Conservation (phyloP, 2,329 filamentous ascomycete genomes). For the Chlorencoelia australis region DNA sequence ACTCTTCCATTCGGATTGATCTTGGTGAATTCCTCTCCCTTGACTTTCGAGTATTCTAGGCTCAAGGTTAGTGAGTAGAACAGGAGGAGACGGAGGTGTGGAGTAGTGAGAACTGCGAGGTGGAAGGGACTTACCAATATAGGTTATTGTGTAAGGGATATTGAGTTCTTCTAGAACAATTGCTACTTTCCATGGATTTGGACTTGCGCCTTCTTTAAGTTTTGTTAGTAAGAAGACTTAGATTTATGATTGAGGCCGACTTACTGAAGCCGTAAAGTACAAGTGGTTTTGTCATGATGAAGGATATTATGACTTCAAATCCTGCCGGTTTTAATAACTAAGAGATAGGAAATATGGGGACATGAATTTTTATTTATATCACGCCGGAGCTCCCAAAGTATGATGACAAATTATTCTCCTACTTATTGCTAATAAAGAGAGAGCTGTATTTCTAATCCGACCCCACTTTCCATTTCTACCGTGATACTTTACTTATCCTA, state of each 20-base stretch:
- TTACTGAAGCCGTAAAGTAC: not conserved
- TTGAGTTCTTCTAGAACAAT: slow-evolving; percentile 35
- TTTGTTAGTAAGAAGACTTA: not conserved
- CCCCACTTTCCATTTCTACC: no score
- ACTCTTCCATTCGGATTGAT: slow-evolving; percentile 26
- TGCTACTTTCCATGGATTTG: slow-evolving; percentile 22
- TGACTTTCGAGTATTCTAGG: slow-evolving; percentile 25
- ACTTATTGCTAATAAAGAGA: no score
- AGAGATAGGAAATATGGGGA: no score
- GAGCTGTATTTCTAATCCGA: no score
- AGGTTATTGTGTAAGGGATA: slow-evolving; percentile 28
- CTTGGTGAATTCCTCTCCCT: slow-evolving; percentile 29
- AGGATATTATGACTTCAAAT: no score
- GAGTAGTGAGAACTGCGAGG: not conserved
- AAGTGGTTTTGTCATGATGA: slow-evolving; percentile 1
- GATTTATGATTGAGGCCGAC: not conserved
- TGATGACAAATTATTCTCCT: no score
- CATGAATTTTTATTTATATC: no score
- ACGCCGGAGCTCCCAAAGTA: no score
- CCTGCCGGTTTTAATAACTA: no score
- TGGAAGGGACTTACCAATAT: not conserved
- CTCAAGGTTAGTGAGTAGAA: not conserved
- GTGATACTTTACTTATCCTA: no score
- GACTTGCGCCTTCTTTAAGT: not conserved
- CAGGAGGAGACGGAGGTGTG: no score